A percentile compares a stretch with the other conserved stretches of the same genome.
phyloP scores from a whole-genome alignment of 1,284 basidiomycete genomes.

The Puccinia novopanici region DNA sequence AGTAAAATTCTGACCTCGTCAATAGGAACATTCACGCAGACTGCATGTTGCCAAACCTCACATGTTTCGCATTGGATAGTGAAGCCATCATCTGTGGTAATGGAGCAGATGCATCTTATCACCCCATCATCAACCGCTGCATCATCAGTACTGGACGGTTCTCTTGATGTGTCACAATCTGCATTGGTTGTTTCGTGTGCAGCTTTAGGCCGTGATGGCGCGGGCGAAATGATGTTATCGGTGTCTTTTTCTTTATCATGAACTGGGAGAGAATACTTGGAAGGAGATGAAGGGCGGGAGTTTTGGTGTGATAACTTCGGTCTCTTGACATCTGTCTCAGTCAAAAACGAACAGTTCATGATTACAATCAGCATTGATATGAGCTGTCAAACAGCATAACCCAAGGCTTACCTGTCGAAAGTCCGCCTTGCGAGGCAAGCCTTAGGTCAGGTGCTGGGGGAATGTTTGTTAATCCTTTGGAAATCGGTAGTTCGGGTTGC shows the following conservation, averaged over 20 bases:
- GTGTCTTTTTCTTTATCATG: not conserved
- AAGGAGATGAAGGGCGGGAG: not conserved
- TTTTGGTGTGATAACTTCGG: not conserved
- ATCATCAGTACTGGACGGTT: slow-evolving; percentile 12
- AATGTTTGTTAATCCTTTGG: not conserved
- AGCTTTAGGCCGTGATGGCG: not conserved
- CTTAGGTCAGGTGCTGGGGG: not conserved
- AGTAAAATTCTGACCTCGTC: slow-evolving; percentile 60
- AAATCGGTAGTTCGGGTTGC: not conserved
- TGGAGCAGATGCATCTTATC: slow-evolving; percentile 70
- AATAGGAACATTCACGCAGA: slow-evolving; percentile 73
- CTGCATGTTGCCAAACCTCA: slow-evolving; percentile 84
- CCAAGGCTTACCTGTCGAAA: not conserved
- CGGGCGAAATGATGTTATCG: not conserved
- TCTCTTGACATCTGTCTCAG: not conserved
- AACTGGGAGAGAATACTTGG: not conserved
- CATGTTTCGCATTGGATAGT: slow-evolving; percentile 89
- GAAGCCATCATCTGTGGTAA: slow-evolving; percentile 80
- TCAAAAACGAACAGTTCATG: not conserved
- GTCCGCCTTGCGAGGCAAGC: not conserved
- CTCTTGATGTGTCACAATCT: slow-evolving; percentile 23
- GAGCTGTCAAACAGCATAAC: not conserved
- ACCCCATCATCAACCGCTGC: slow-evolving; percentile 40
- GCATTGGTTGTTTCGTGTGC: not conserved
- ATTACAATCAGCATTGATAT: not conserved